phyloP scores from a whole-genome alignment of 2,329 filamentous ascomycete genomes.

The Aspergillus sp. region DNA sequence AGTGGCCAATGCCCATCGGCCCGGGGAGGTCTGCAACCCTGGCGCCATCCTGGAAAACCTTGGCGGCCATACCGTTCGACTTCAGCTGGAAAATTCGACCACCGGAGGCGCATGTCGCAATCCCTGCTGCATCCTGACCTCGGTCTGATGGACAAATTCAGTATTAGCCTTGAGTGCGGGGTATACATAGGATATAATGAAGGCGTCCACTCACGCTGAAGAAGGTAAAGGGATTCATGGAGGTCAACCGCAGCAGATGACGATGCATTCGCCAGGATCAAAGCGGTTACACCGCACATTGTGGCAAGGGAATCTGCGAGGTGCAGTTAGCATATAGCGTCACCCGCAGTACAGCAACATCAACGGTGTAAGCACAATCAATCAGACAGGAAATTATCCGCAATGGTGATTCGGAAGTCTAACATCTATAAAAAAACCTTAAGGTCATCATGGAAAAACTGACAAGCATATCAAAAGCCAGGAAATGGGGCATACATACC shows the following conservation, averaged over 20 bases:
- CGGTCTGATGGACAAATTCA: slow-evolving; percentile 41
- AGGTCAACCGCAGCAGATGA: slow-evolving; percentile 51
- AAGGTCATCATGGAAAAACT: slow-evolving; percentile 32
- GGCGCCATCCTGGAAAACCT: slow-evolving; percentile 73
- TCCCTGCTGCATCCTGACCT: slow-evolving; percentile 82
- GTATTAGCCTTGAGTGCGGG: slow-evolving; percentile 13
- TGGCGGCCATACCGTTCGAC: slow-evolving; percentile 77
- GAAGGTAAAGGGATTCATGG: slow-evolving; percentile 62
- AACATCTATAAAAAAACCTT: slow-evolving; percentile 39
- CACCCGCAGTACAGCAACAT: slow-evolving; percentile 5
- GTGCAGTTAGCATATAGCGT: slow-evolving; percentile 9
- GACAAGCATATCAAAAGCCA: too few relatives aligned
- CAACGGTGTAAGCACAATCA: slow-evolving; percentile 6
- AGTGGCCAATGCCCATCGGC: slow-evolving; percentile 76
- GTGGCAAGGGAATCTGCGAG: slow-evolving; percentile 19
- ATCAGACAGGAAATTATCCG: slow-evolving; percentile 32
- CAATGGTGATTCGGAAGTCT: slow-evolving; percentile 39
- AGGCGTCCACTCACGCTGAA: slow-evolving; percentile 47
- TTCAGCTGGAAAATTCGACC: slow-evolving; percentile 84
- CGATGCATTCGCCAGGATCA: slow-evolving; percentile 50
- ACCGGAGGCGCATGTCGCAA: slow-evolving; percentile 63
- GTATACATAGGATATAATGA: too few relatives aligned
- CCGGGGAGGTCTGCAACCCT: slow-evolving; percentile 67
- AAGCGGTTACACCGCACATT: slow-evolving; percentile 56
- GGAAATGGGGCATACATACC: background rate